A percentile compares a stretch with the other conserved stretches of the same genome.
phyloP scores from a whole-genome alignment of 1,139 yeast species.

The Pichia norvegensis region DNA sequence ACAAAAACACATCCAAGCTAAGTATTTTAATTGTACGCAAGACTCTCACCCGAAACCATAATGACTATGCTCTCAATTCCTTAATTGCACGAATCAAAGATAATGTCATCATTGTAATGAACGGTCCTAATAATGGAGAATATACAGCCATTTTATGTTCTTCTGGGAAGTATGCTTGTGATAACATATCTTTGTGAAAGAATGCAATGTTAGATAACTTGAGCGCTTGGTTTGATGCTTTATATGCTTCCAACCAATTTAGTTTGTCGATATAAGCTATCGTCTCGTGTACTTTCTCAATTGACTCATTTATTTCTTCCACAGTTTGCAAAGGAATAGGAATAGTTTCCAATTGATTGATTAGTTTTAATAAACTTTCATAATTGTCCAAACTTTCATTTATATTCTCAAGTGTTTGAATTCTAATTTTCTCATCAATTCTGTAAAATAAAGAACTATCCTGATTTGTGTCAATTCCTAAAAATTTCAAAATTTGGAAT shows the following conservation, averaged over 20 bases:
- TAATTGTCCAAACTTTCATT: conserved; percentile 47
- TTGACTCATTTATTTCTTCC: conserved; percentile 37
- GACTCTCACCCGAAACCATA: too few relatives aligned
- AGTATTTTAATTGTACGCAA: too few relatives aligned
- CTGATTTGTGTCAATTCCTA: conserved; percentile 51
- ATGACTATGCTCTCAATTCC: conserved; percentile 24
- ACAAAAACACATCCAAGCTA: too few relatives aligned
- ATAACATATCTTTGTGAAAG: conserved; percentile 91
- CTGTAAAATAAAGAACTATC: conserved; percentile 55
- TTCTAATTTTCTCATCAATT: conserved; percentile 59
- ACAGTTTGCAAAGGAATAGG: conserved; percentile 70
- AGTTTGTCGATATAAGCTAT: conserved; percentile 9
- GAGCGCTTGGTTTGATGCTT: conserved; percentile 48
- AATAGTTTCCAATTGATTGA: conserved; percentile 63
- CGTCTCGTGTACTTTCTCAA: conserved; percentile 21
- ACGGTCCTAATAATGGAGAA: conserved; percentile 81
- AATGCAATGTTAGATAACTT: conserved; percentile 66
- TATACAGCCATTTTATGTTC: conserved; percentile 93
- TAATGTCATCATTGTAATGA: conserved; percentile 57
- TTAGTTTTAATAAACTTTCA: conserved; percentile 60
- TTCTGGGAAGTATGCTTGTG: conserved; percentile 88
- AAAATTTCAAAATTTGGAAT: conserved; percentile 60
- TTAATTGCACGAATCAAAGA: conserved; percentile 42
- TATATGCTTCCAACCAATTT: conserved; percentile 40
- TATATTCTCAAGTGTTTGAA: conserved; percentile 49